These are phyloP conservation scores for Chrysosporium queenslandicum DNA, from an alignment of 2,329 filamentous ascomycete genomes.

Conservation along the genomic window DNA sequence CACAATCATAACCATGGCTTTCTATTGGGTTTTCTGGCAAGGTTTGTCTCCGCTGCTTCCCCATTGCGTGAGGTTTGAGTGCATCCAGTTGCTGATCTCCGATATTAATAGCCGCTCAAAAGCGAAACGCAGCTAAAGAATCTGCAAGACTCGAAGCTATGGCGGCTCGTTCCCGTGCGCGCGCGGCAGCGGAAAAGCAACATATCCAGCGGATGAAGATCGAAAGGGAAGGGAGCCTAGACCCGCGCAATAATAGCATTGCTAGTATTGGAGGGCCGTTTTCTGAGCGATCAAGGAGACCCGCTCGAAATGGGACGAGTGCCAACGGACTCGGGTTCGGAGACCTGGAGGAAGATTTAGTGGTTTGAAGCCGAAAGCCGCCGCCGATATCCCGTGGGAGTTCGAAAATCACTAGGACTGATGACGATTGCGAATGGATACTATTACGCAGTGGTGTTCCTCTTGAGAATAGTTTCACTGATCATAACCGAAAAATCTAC, in stretches of 20 bases:
- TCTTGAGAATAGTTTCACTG: not conserved
- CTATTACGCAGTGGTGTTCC: not conserved
- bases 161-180: conserved; percentile 7
- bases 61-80: not conserved
- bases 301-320: conserved; percentile 13
- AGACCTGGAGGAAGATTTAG: conserved; percentile 13
- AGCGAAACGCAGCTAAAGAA: conserved; percentile 23
- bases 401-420: too few relatives aligned
- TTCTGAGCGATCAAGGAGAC: conserved; percentile 1
- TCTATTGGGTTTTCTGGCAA: conserved; percentile 30
- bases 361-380: conserved; percentile 15
- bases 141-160: conserved; percentile 27
- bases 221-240: not conserved
- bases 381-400: too few relatives aligned
- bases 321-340: conserved; percentile 14
- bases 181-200: conserved; percentile 11
- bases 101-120: conserved; percentile 19
- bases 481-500: too few relatives aligned
- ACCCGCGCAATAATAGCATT: not conserved
- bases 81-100: not conserved
- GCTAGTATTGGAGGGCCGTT: not conserved
- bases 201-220: not conserved
- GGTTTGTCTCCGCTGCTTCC: conserved; percentile 18
- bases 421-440: too few relatives aligned
- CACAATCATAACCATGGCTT: conserved; percentile 26